These are phyloP conservation scores for Grosmannia clavigera DNA, from an alignment of 2,329 filamentous ascomycete species.

Conservation along the genomic window DNA sequence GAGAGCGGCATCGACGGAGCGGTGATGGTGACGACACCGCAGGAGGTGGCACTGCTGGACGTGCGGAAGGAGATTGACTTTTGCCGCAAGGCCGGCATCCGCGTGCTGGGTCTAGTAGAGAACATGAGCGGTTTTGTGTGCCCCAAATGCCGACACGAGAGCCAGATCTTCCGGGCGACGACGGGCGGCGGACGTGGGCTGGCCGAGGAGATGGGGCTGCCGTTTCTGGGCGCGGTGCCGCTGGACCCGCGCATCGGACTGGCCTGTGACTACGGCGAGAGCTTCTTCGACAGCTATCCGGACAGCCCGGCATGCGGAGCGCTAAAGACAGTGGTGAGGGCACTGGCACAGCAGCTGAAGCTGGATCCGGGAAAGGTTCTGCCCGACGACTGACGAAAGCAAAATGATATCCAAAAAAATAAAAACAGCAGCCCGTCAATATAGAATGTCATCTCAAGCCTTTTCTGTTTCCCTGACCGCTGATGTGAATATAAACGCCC, in stretches of 20 bases:
- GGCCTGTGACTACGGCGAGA: slow-evolving; percentile 95
- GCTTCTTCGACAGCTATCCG: slow-evolving; percentile 86
- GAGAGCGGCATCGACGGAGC: slow-evolving; percentile 89
- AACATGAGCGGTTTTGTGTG: slow-evolving; percentile 98
- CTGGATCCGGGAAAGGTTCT: slow-evolving; percentile 44
- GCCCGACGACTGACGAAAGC: slow-evolving; percentile 20
- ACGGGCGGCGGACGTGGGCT: slow-evolving; percentile 76
- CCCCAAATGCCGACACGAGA: slow-evolving; percentile 71
- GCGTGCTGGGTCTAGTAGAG: slow-evolving; percentile 79
- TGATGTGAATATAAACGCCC: background rate
- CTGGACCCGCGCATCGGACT: slow-evolving; percentile 89
- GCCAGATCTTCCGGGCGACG: slow-evolving; percentile 79
- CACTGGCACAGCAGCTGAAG: slow-evolving; percentile 54
- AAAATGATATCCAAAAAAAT: slow-evolving; percentile 13
- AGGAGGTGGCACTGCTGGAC: slow-evolving; percentile 84
- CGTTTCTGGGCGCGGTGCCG: slow-evolving; percentile 81
- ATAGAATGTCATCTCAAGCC: background rate
- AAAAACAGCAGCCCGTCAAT: background rate
- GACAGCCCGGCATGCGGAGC: slow-evolving; percentile 84
- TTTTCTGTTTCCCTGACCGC: background rate
- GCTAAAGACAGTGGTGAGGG: slow-evolving; percentile 66
- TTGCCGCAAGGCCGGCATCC: slow-evolving; percentile 86
- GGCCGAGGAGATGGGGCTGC: slow-evolving; percentile 76
- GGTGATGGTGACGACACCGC: slow-evolving; percentile 84
- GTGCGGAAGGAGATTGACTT: slow-evolving; percentile 98